Evolutionary conservation across 2,329 filamentous ascomycete genomes (phyloP).

Genomic region (Diaporthe sp.): DNA sequence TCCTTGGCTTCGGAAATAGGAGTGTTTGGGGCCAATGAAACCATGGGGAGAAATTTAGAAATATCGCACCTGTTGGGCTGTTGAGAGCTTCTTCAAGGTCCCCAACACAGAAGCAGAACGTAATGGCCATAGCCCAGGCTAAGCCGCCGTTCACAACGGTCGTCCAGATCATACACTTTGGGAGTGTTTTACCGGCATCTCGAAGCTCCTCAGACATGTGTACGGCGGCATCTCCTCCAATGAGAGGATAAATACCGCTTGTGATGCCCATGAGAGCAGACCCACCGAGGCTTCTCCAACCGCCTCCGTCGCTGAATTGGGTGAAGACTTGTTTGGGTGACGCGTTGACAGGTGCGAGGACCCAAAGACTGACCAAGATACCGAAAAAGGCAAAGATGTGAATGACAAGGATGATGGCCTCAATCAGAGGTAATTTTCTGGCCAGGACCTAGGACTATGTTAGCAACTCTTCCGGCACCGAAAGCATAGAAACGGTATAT

Average conservation of each 20-base stretch:
- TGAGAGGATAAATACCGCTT: conserved; percentile 47
- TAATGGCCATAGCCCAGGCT: conserved; percentile 36
- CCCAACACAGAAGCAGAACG: conserved; percentile 33
- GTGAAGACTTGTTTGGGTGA: conserved; percentile 42
- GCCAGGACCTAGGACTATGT: conserved; percentile 41
- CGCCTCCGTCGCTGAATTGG: conserved; percentile 44
- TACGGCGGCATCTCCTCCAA: conserved; percentile 45
- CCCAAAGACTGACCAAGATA: conserved; percentile 52
- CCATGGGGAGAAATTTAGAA: not conserved
- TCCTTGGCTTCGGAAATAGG: not conserved
- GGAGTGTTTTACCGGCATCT: conserved; percentile 41
- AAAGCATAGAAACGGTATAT: no score
- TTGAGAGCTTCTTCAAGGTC: conserved; percentile 13
- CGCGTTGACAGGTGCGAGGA: conserved; percentile 44
- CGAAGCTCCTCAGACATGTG: conserved; percentile 49
- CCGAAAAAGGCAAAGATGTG: conserved; percentile 57
- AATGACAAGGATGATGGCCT: conserved; percentile 54
- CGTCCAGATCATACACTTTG: conserved; percentile 46
- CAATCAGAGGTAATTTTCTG: conserved; percentile 52
- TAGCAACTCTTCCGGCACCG: not conserved
- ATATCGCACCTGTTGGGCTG: conserved; percentile 35
- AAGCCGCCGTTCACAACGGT: conserved; percentile 46
- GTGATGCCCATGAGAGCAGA: conserved; percentile 52
- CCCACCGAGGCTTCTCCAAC: conserved; percentile 46
- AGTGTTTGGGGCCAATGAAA: not conserved